Conservation (phyloP, 306 rosid genomes). For the Abrus pulchellus region DNA sequence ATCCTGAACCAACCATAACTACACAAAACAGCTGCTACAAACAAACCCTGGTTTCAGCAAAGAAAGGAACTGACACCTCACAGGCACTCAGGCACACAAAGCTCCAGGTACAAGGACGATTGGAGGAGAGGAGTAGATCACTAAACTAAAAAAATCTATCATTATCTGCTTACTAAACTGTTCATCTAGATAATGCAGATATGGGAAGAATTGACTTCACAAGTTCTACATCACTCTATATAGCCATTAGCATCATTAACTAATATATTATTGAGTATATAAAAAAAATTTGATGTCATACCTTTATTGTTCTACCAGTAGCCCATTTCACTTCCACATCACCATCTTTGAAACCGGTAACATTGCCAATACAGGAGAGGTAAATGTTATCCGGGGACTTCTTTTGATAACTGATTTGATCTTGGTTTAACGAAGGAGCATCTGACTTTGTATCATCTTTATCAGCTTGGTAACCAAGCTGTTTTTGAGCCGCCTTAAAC, state of each 20-base stretch:
- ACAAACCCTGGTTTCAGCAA: neutral
- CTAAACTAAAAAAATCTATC: slow-evolving; percentile 25
- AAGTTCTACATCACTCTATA: slow-evolving; percentile 25
- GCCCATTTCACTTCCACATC: slow-evolving; percentile 95
- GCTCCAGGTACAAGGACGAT: slow-evolving; percentile 15
- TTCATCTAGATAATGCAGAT: neutral
- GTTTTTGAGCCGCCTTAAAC: slow-evolving; percentile 69
- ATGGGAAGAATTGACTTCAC: slow-evolving; percentile 18
- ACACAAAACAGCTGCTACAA: slow-evolving; percentile 31
- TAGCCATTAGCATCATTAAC: slow-evolving; percentile 36
- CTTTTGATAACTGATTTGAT: slow-evolving; percentile 50
- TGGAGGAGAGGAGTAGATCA: neutral
- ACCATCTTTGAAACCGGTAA: slow-evolving; percentile 75
- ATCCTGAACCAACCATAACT: slow-evolving; percentile 6
- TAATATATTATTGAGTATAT: slow-evolving; percentile 35
- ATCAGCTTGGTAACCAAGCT: slow-evolving; percentile 60
- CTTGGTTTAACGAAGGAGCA: slow-evolving; percentile 50
- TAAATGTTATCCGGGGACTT: slow-evolving; percentile 53
- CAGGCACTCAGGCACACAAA: neutral
- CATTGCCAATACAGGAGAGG: slow-evolving; percentile 76
- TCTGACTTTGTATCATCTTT: slow-evolving; percentile 51
- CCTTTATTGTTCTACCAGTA: slow-evolving; percentile 76
- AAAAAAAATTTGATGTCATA: slow-evolving; percentile 41
- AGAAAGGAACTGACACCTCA: slow-evolving; percentile 11
- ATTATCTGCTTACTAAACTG: neutral